Conservation (phyloP, 345 rosid species). For the thale cress (Arabidopsis thaliana) region DNA sequence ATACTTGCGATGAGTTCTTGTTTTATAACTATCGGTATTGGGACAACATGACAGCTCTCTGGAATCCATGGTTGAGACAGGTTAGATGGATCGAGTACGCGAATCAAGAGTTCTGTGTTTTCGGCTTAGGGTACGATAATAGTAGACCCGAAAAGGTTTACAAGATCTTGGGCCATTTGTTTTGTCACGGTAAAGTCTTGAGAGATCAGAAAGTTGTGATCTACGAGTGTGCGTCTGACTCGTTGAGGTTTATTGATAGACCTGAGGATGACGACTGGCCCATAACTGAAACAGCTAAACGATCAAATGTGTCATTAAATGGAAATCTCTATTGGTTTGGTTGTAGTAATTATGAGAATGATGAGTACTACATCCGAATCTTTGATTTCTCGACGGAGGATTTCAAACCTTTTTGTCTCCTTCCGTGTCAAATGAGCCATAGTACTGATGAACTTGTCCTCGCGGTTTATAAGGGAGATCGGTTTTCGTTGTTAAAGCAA, state of each 20-base stretch:
- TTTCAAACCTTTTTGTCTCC: neutral
- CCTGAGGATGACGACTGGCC: neutral
- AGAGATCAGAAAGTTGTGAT: neutral
- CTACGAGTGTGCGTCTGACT: conserved; percentile 17
- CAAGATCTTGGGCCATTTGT: neutral
- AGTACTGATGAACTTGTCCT: neutral
- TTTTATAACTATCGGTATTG: neutral
- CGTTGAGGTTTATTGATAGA: neutral
- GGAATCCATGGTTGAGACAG: conserved; percentile 19
- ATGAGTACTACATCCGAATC: neutral
- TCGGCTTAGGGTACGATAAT: conserved; percentile 2
- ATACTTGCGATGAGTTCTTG: conserved; percentile 1
- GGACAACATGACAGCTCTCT: neutral
- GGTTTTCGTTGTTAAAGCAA: conserved; percentile 21
- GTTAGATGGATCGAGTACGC: neutral
- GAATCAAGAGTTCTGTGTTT: neutral
- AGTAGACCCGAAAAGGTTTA: neutral
- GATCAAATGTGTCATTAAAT: neutral
- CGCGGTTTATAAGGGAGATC: neutral
- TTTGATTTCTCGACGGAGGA: conserved; percentile 2
- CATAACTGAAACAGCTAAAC: neutral
- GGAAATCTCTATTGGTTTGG: conserved; percentile 13
- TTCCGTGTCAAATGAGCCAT: neutral
- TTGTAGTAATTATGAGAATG: neutral
- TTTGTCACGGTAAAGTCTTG: neutral